Base-by-base conservation (phyloP, 2,329 filamentous ascomycete genomes). In the Fusarium oligoseptatum region DNA sequence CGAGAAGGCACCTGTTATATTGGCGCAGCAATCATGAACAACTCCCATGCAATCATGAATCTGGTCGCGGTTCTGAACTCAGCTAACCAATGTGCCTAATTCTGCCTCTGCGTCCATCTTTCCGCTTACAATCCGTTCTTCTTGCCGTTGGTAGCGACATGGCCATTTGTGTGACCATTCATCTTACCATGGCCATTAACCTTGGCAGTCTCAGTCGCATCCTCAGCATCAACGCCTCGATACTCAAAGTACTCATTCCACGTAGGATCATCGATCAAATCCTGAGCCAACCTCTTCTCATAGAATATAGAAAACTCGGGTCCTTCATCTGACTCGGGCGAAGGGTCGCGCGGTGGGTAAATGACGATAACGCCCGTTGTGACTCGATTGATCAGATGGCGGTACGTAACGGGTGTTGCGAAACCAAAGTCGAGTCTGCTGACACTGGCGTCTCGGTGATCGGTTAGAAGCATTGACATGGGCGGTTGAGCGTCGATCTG, bases 191-290 rank as follows among this genome's bases (percentile, higher is more conserved):
- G 20, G 3, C 15, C 29, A 4, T 63, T 70, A 2, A 41, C 15
- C 20, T 22, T 55, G 3, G 32, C 57, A 36, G 17, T 12, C 10
- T 69, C 32, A 12, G 9, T 43, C 0, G 58, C 39, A 24, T 73
- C 71, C 11, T 71, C 71, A 1, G 71, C 71, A 56, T 83, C 82
- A 22, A 85, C 71, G 0, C 82, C 84, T 34, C 83, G 72, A 52
- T 80, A 84, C 66, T 84, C 82, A 66, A 85, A 84, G 22, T 80
- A 85, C 62, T 76, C 62, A 34, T 69, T 81, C 82, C 81, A 83
- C 64, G 84, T 79, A 4, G 63, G 37, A 64, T 85, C 82, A 4
- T 81, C 67, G 3, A 84, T 73, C n/a, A 85, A 57, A 4, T 61
- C 67, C 27, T 79, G 43, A 1, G 77, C 76, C 6, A 84, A 55